Evolutionary conservation across 2,329 filamentous ascomycete species (phyloP).

Genomic region (Knufia petricola): DNA sequence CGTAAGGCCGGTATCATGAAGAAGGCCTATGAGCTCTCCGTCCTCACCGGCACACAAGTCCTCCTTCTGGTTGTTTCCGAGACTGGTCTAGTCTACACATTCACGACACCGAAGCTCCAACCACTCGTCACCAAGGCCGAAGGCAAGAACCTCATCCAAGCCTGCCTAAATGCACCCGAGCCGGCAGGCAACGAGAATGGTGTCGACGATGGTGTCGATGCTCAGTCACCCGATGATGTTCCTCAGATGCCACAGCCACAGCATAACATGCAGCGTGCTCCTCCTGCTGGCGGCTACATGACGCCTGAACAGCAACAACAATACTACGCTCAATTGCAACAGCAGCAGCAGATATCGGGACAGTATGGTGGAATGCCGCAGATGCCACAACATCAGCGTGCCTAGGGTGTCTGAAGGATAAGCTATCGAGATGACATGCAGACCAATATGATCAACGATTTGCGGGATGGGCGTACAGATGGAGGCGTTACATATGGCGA

Average conservation of each 20-base stretch:
- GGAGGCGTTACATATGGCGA: too few relatives aligned
- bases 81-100: conserved; percentile 94
- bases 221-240: conserved; percentile 87
- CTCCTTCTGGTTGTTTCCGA: conserved; percentile 93
- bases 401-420: too few relatives aligned
- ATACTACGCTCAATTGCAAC: conserved; percentile 73
- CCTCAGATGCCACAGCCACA: conserved; percentile 64
- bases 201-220: conserved; percentile 63
- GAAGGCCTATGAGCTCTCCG: conserved; percentile 97
- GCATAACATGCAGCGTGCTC: conserved; percentile 50
- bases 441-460: too few relatives aligned
- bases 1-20: conserved; percentile 99
- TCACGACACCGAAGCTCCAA: conserved; percentile 96
- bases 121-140: conserved; percentile 96
- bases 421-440: too few relatives aligned
- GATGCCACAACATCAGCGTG: conserved; percentile 73
- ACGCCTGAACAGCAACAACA: conserved; percentile 59
- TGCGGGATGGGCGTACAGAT: too few relatives aligned
- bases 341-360: conserved; percentile 55
- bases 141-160: conserved; percentile 98
- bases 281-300: conserved; percentile 61
- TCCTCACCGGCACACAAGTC: conserved; percentile 95
- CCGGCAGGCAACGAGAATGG: conserved; percentile 75
- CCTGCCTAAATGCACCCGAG: conserved; percentile 92
- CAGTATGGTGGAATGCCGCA: conserved; percentile 69